phyloP scores from a whole-genome alignment of 1,284 basidiomycete species.

The Cutaneotrichosporon sp. region DNA sequence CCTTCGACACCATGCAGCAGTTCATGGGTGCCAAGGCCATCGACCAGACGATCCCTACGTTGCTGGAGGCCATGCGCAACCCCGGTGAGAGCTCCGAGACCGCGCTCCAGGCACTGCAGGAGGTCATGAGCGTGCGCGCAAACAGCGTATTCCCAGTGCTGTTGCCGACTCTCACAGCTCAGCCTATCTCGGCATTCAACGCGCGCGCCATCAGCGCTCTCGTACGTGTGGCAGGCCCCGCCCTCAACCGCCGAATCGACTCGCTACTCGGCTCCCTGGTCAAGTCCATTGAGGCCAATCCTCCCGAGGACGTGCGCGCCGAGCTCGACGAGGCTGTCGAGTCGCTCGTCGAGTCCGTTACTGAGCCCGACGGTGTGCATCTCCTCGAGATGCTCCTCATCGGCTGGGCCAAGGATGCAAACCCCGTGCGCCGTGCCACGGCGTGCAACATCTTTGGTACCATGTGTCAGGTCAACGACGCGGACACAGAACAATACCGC shows the following conservation, averaged over 20 bases:
- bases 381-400: constrained; percentile 82
- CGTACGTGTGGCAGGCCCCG: constrained; percentile 86
- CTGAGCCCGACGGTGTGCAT: constrained; percentile 79
- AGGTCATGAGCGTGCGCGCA: constrained; percentile 91
- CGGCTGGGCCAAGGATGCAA: constrained; percentile 77
- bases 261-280: constrained; percentile 71
- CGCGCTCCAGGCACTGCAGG: constrained; percentile 81
- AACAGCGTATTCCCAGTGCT: constrained; percentile 96
- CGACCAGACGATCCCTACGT: constrained; percentile 92
- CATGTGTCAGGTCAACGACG: constrained; percentile 72
- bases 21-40: constrained; percentile 80
- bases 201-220: constrained; percentile 85
- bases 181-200: constrained; percentile 92
- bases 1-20: constrained; percentile 91
- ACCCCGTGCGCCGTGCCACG: constrained; percentile 66
- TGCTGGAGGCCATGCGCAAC: constrained; percentile 86
- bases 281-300: constrained; percentile 57
- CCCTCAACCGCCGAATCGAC: constrained; percentile 75
- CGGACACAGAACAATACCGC: constrained; percentile 76
- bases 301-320: constrained; percentile 62
- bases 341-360: constrained; percentile 67
- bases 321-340: constrained; percentile 73
- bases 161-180: constrained; percentile 84
- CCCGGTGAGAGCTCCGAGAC: constrained; percentile 88
- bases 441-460: constrained; percentile 70